Conservation (phyloP, 768 basidiomycete genomes). For the Termitomyces bulborhizus region DNA sequence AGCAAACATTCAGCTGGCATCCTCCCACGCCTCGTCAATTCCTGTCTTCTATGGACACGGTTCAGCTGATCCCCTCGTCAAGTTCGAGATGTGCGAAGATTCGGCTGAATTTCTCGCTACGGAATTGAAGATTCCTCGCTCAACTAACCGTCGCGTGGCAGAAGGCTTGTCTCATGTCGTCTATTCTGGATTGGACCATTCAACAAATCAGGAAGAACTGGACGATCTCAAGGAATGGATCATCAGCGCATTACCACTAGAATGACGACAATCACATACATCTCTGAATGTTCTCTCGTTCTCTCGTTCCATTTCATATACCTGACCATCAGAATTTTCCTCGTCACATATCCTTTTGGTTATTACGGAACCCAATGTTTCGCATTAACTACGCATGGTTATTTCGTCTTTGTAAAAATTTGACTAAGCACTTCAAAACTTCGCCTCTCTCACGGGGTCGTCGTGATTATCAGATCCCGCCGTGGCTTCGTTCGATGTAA, state of each 20-base stretch:
- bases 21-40: constrained; percentile 48
- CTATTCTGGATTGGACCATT: constrained; percentile 67
- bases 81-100: constrained; percentile 41
- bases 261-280: constrained; percentile 1
- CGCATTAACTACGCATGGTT: not conserved
- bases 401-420: not conserved
- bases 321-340: not conserved
- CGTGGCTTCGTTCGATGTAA: too few relatives aligned
- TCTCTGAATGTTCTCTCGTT: not conserved
- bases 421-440: too few relatives aligned
- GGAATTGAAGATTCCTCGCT: constrained; percentile 44
- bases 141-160: constrained; percentile 28
- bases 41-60: constrained; percentile 92
- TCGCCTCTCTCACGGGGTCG: too few relatives aligned
- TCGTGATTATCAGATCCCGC: not conserved
- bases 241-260: constrained; percentile 43
- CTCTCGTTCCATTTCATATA: not conserved
- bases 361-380: not conserved
- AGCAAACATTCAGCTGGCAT: constrained; percentile 44
- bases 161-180: constrained; percentile 62
- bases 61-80: constrained; percentile 67
- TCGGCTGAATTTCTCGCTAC: constrained; percentile 54
- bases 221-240: constrained; percentile 69
- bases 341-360: not conserved
- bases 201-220: constrained; percentile 57